A percentile compares a stretch with the other conserved stretches of the same genome.
These are phyloP conservation scores for Suillus variegatus DNA, from an alignment of 768 basidiomycete genomes.

Conservation along the genomic window DNA sequence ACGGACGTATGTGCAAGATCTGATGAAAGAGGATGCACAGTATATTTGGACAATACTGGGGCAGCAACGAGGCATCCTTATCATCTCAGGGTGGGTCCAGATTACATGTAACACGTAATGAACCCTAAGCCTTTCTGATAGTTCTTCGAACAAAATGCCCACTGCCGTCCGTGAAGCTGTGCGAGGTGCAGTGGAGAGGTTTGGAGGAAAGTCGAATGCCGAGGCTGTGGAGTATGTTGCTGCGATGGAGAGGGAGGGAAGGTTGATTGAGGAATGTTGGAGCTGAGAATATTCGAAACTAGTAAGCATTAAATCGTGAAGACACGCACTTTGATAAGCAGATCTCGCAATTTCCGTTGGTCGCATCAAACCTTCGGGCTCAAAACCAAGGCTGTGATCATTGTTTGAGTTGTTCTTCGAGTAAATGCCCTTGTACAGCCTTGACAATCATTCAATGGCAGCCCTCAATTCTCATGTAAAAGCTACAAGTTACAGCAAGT, in stretches of 20 bases:
- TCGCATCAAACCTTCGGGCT: neutral
- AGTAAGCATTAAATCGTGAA: neutral
- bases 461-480: neutral
- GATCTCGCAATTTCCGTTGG: neutral
- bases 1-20: constrained; percentile 63
- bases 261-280: constrained; percentile 87
- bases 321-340: neutral
- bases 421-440: neutral
- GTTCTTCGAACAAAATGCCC: constrained; percentile 95
- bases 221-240: constrained; percentile 64
- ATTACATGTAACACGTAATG: constrained; percentile 8
- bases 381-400: neutral
- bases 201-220: constrained; percentile 52
- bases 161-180: constrained; percentile 69
- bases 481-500: neutral
- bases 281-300: constrained; percentile 37
- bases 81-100: constrained; percentile 79
- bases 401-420: neutral
- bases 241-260: constrained; percentile 63
- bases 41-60: constrained; percentile 60
- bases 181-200: constrained; percentile 57
- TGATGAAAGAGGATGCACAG: constrained; percentile 67
- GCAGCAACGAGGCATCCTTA: constrained; percentile 62
- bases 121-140: constrained; percentile 30
- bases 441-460: neutral